Evolutionary conservation across 306 rosid genomes (phyloP), one percentile per base, ranked within the genome.

Genomic region (Astragalus glycyphyllos): DNA sequence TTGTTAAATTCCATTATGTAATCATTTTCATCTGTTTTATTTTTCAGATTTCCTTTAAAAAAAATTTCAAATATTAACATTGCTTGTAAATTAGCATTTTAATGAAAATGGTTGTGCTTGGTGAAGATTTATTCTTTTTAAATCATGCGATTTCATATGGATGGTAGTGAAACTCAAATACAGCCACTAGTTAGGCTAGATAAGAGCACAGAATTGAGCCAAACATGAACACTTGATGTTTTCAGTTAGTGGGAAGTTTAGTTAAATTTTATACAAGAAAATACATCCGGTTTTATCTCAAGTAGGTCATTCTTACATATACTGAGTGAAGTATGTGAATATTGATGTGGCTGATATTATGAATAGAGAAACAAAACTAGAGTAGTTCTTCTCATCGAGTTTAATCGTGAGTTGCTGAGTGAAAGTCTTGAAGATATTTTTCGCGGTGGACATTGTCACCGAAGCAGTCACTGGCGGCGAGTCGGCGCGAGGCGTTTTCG

Each of bases 201-300:
- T 35, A 65, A 35, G 40, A 13, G 14, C 34, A 35, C 23, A 12
- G 68, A 47, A 35, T 44, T 47, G 4, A 56, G 74, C 60, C 62
- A 34, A 68, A 20, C 34, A n/a, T 58, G 54, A 75, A 16, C 49
- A 68, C 26, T 47, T 46, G 69, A 4, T 23, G 51, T 58, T 57
- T 8, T 7, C 49, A 23, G 44, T 14, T 23, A 42, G 29, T 38
- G 74, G 51, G 3, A 66, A 61, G 37, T 8, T 60, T 32, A 47
- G 68, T 76, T 57, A 50, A 23, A 44, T 49, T 49, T 6, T 16
- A 34, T 71, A 15, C 32, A 8, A 17, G 12, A 34, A 31, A 34
- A 31, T 71, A 13, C 20, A 5, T 20, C 42, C 47, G 42, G 12
- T 58, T 31, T 31, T 45, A 23, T 61, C 23, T 12, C 1, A 34